These are phyloP conservation scores for Lenwebbia sp. DNA, from an alignment of 345 rosid species.

Conservation along the genomic window DNA sequence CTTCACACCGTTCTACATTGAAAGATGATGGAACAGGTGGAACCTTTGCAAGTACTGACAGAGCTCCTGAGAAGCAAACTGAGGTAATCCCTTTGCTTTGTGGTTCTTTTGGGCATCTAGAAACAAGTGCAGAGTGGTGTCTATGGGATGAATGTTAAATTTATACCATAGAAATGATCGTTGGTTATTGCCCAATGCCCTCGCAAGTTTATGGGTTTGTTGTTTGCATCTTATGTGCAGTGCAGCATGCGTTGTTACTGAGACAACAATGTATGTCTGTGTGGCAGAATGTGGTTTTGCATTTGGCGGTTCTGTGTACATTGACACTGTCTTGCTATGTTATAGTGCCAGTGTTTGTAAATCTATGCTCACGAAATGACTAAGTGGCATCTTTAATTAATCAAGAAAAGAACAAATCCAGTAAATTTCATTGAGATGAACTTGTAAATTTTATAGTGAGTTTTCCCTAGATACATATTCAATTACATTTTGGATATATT, in stretches of 20 bases:
- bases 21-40: conserved; percentile 20
- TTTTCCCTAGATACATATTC: too few species aligned
- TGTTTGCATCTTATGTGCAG: background rate
- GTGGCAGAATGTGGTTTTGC: background rate
- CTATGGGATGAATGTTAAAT: background rate
- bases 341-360: background rate
- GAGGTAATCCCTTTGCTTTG: background rate
- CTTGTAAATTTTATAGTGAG: background rate
- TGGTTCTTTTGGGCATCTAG: background rate
- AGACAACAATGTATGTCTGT: background rate
- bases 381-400: background rate
- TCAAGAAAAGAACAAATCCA: background rate
- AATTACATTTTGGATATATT: too few species aligned
- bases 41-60: conserved; percentile 14
- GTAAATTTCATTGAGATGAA: background rate
- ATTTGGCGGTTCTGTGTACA: background rate
- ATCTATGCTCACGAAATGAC: background rate
- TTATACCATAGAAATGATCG: background rate
- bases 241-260: background rate
- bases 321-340: background rate
- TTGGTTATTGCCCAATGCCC: background rate
- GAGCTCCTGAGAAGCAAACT: conserved; percentile 9
- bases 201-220: background rate
- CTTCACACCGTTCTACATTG: conserved; percentile 11
- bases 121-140: background rate